Percentiles rank a stretch among this genome's conserved stretches.
Conservation (phyloP, 139 green algal genomes). For the Tetradesmus lagerheimii region DNA sequence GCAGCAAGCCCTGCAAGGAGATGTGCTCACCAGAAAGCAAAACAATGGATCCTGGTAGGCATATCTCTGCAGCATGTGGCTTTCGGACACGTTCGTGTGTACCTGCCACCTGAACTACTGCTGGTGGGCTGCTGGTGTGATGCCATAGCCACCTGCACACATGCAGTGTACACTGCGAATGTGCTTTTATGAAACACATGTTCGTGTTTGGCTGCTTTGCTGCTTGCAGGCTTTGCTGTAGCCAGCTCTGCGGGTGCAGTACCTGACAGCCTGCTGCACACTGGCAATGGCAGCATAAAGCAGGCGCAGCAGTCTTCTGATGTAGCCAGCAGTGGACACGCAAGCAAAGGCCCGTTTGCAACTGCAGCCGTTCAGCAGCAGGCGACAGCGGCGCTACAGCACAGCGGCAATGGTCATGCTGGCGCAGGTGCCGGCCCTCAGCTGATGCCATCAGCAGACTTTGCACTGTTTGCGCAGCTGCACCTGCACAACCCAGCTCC, state of each 20-base stretch:
- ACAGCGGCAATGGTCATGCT: background rate
- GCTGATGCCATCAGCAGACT: slow-evolving; percentile 1
- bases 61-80: background rate
- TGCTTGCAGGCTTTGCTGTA: background rate
- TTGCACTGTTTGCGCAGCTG: slow-evolving; percentile 29
- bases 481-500: slow-evolving; percentile 19
- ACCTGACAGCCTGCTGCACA: background rate
- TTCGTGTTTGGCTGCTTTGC: background rate
- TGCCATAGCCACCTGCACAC: background rate
- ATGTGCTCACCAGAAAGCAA: background rate
- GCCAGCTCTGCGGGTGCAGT: background rate
- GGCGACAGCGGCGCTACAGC: background rate
- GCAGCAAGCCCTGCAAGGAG: background rate
- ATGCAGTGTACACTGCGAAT: background rate
- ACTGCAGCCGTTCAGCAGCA: background rate
- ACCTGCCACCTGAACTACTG: background rate
- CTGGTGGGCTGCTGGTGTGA: background rate
- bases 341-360: background rate
- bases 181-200: background rate
- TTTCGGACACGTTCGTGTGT: background rate
- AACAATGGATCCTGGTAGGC: background rate
- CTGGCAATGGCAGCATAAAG: background rate
- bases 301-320: background rate
- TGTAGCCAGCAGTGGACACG: background rate
- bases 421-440: background rate